phyloP scores from a whole-genome alignment of 2,329 filamentous ascomycete genomes.

The Colletotrichum phormii region DNA sequence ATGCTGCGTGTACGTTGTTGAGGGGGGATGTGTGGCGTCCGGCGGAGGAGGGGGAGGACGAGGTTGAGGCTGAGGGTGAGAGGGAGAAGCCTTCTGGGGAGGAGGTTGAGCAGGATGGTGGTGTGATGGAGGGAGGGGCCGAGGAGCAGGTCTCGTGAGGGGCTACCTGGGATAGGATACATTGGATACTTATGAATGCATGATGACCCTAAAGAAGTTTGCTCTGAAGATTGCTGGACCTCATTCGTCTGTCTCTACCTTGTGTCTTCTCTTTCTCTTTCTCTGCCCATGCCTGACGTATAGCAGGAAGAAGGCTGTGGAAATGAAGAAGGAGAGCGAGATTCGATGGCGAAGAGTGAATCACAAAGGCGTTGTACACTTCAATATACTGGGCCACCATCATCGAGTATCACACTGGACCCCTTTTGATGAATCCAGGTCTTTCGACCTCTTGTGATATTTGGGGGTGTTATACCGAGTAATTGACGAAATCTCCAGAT shows the following conservation, averaged over 20 bases:
- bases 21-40: constrained; percentile 25
- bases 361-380: too few species aligned
- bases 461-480: too few species aligned
- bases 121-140: not conserved
- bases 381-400: too few species aligned
- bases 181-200: constrained; percentile 4
- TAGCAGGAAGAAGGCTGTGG: too few species aligned
- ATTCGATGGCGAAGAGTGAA: too few species aligned
- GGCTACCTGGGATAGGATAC: not conserved
- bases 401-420: too few species aligned
- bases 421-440: too few species aligned
- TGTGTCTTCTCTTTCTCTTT: not conserved
- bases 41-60: not conserved
- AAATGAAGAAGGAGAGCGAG: not conserved
- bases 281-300: too few species aligned
- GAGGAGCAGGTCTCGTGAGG: not conserved
- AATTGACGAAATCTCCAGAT: too few species aligned
- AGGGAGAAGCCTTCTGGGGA: constrained; percentile 9
- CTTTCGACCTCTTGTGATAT: too few species aligned
- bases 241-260: not conserved
- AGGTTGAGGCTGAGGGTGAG: not conserved
- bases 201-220: constrained; percentile 10
- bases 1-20: constrained; percentile 24
- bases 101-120: not conserved
- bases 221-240: not conserved